Conservation (phyloP, 2,329 filamentous ascomycete species). For the Sporothrix brunneoviolacea region DNA sequence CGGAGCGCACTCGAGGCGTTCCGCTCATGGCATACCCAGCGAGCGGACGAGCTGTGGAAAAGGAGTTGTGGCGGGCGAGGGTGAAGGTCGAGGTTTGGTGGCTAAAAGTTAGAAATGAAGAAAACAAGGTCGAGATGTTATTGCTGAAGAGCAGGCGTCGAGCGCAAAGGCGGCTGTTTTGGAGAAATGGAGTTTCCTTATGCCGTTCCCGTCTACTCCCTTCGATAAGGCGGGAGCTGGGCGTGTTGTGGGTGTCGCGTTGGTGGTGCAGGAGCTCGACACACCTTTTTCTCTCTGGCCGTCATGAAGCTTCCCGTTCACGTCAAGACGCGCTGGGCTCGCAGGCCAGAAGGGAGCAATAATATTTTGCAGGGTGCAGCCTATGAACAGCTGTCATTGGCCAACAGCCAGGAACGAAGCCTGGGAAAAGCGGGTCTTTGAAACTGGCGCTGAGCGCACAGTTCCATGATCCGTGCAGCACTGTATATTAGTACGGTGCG, state of each 20-base stretch:
- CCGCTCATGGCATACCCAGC: slow-evolving; percentile 22
- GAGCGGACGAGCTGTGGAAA: not conserved
- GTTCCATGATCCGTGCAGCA: not conserved
- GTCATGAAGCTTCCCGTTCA: slow-evolving; percentile 10
- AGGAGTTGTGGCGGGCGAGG: not conserved
- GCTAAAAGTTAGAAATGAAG: not conserved
- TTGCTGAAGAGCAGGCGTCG: not conserved
- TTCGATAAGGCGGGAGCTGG: not conserved
- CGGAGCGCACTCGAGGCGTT: slow-evolving; percentile 22
- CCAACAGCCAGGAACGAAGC: not conserved
- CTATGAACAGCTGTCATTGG: slow-evolving; percentile 5
- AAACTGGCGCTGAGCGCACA: not conserved
- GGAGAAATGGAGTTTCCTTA: not conserved
- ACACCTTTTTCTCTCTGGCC: not conserved
- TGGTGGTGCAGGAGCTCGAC: not conserved
- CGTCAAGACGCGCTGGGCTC: slow-evolving; percentile 12
- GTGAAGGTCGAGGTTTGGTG: not conserved
- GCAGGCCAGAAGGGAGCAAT: slow-evolving; percentile 6
- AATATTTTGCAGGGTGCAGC: slow-evolving; percentile 10
- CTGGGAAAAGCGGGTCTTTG: not conserved
- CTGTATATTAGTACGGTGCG: not conserved
- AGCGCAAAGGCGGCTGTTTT: not conserved
- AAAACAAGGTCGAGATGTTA: not conserved
- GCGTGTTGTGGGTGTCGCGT: not conserved
- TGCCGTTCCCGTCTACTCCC: not conserved